Percentiles rank a stretch among this genome's conserved stretches.
Evolutionary conservation across 2,329 filamentous ascomycete species (phyloP).

Genomic region (Clarireedia monteithiana): DNA sequence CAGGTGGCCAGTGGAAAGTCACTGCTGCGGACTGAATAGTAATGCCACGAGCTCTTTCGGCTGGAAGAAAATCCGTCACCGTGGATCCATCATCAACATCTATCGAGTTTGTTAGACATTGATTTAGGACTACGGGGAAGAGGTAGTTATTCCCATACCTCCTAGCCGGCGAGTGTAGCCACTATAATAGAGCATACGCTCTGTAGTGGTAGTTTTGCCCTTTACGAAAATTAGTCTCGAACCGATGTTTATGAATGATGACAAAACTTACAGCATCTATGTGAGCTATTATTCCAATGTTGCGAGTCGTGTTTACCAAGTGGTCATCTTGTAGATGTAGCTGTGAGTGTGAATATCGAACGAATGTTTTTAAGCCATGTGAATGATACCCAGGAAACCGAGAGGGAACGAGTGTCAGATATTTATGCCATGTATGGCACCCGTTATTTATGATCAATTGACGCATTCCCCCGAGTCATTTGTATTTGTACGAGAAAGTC

Average conservation of each 20-base stretch:
- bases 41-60: slow-evolving; percentile 86
- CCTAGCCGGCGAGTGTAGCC: slow-evolving; percentile 83
- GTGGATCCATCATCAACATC: slow-evolving; percentile 96
- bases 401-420: slow-evolving; percentile 9
- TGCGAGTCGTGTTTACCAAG: slow-evolving; percentile 56
- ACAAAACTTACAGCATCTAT: slow-evolving; percentile 67
- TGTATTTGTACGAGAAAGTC: neutral
- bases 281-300: slow-evolving; percentile 97
- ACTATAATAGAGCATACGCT: slow-evolving; percentile 97
- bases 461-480: slow-evolving; percentile 22
- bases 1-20: slow-evolving; percentile 84
- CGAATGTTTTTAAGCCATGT: slow-evolving; percentile 4
- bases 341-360: slow-evolving; percentile 15
- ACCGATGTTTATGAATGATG: neutral
- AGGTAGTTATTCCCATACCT: slow-evolving; percentile 33
- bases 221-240: slow-evolving; percentile 24
- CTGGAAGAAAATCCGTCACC: slow-evolving; percentile 91
- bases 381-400: neutral
- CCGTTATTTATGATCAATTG: slow-evolving; percentile 16
- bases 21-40: slow-evolving; percentile 97
- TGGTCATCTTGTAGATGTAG: slow-evolving; percentile 17
- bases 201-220: slow-evolving; percentile 96
- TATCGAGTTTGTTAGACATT: slow-evolving; percentile 20
- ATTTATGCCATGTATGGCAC: slow-evolving; percentile 23
- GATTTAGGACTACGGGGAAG: neutral